Conservation (phyloP, 129 eudicot genomes). For the Chrysanthemum makinoi region DNA sequence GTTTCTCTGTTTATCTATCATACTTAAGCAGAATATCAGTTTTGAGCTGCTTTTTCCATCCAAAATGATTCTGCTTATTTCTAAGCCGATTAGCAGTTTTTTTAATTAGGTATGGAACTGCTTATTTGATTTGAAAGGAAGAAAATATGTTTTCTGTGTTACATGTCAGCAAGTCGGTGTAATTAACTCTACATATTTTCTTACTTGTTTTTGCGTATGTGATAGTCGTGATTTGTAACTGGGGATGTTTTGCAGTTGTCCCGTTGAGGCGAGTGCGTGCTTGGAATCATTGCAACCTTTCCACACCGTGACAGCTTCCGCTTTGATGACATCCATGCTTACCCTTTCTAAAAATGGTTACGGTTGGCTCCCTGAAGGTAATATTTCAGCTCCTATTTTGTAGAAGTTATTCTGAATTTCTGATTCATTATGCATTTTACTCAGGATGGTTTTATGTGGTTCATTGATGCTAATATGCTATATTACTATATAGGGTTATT, state of each 20-base stretch:
- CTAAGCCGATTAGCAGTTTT: no score
- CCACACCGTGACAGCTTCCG: slow-evolving; percentile 89
- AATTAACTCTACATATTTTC: background rate
- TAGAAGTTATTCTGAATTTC: background rate
- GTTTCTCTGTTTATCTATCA: no score
- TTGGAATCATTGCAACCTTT: slow-evolving; percentile 79
- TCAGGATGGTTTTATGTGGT: background rate
- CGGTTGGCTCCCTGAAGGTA: slow-evolving; percentile 85
- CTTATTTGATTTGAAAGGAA: no score
- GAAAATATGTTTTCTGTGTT: no score
- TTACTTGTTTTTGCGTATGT: background rate
- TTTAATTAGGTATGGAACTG: no score
- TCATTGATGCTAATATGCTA: background rate
- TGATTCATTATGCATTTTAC: background rate
- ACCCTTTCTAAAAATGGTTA: slow-evolving; percentile 61
- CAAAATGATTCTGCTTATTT: no score
- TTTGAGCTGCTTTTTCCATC: no score
- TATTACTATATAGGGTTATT: no score
- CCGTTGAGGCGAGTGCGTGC: slow-evolving; percentile 76
- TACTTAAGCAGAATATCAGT: no score
- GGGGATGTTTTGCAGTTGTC: slow-evolving; percentile 43
- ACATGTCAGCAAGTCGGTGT: no score
- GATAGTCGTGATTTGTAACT: background rate
- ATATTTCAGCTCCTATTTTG: slow-evolving; percentile 1
- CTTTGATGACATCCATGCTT: slow-evolving; percentile 96